phyloP scores from a whole-genome alignment of 495 filamentous ascomycete genomes.

The Aspergillus avenaceus region DNA sequence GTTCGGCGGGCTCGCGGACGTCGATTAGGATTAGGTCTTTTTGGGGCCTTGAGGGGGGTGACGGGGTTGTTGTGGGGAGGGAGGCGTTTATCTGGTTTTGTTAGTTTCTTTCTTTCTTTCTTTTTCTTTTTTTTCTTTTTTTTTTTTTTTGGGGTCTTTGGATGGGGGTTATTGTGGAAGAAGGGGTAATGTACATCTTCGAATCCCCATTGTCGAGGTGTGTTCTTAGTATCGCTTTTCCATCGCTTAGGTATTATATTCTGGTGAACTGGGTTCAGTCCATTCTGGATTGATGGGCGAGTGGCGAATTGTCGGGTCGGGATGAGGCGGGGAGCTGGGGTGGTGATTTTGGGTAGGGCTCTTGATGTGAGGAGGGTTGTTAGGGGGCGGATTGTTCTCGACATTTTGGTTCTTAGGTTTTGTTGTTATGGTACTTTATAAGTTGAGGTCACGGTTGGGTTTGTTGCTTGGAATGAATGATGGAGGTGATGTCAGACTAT shows the following conservation, averaged over 20 bases:
- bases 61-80: conserved; percentile 22
- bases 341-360: no score
- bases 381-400: background rate
- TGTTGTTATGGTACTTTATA: background rate
- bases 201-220: conserved; percentile 34
- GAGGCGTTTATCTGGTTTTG: conserved; percentile 33
- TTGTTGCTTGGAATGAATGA: background rate
- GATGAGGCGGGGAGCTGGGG: no score
- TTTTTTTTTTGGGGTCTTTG: background rate
- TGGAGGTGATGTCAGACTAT: conserved; percentile 31
- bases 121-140: background rate
- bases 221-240: conserved; percentile 18
- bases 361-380: background rate
- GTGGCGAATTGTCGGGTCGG: background rate
- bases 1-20: conserved; percentile 82
- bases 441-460: background rate
- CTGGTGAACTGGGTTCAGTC: no score
- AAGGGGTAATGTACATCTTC: conserved; percentile 34
- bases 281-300: conserved; percentile 18
- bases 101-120: background rate
- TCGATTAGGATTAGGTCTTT: conserved; percentile 50
- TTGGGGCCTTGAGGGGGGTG: conserved; percentile 20
- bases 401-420: background rate
- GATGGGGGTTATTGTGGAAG: background rate
- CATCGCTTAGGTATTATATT: no score